phyloP scores from a whole-genome alignment of 495 filamentous ascomycete species.

The Tetracladium marchalianum region DNA sequence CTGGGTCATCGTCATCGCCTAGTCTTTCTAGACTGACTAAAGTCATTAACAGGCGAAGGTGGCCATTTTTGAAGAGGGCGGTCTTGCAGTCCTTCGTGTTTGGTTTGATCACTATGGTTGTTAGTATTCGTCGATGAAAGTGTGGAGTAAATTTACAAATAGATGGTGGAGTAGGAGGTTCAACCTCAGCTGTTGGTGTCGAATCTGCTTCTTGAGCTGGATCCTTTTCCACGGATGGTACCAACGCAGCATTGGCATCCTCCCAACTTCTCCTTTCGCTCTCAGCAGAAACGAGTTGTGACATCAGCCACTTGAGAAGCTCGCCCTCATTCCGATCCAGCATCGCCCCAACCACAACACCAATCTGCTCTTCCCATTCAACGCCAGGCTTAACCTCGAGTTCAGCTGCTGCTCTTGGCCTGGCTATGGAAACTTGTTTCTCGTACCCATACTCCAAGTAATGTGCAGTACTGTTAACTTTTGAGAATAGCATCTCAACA shows the following conservation, averaged over 20 bases:
- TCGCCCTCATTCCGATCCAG: slow-evolving; percentile 66
- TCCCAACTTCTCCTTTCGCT: slow-evolving; percentile 77
- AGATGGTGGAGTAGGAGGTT: slow-evolving; percentile 25
- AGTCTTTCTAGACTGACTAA: slow-evolving; percentile 63
- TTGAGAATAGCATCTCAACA: slow-evolving; percentile 89
- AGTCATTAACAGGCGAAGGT: slow-evolving; percentile 78
- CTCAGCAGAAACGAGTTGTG: slow-evolving; percentile 52
- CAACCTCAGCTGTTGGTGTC: slow-evolving; percentile 8
- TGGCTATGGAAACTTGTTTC: slow-evolving; percentile 55
- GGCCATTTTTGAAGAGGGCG: slow-evolving; percentile 82
- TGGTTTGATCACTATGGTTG: slow-evolving; percentile 47
- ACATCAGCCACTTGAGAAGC: slow-evolving; percentile 73
- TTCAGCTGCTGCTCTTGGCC: slow-evolving; percentile 54
- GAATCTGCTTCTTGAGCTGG: slow-evolving; percentile 20
- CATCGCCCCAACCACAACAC: slow-evolving; percentile 66
- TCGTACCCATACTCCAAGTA: slow-evolving; percentile 89
- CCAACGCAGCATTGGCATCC: slow-evolving; percentile 47
- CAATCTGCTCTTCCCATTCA: slow-evolving; percentile 58
- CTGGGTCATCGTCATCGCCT: slow-evolving; percentile 53
- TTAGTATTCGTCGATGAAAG: slow-evolving; percentile 7
- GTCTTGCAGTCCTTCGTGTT: slow-evolving; percentile 56
- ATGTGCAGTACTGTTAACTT: slow-evolving; percentile 70
- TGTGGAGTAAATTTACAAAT: slow-evolving; percentile 30
- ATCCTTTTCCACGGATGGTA: slow-evolving; percentile 28
- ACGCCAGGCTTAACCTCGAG: slow-evolving; percentile 68